Base-by-base conservation (phyloP, 106 monocot species). In the Acanthochlamys bracteata region DNA sequence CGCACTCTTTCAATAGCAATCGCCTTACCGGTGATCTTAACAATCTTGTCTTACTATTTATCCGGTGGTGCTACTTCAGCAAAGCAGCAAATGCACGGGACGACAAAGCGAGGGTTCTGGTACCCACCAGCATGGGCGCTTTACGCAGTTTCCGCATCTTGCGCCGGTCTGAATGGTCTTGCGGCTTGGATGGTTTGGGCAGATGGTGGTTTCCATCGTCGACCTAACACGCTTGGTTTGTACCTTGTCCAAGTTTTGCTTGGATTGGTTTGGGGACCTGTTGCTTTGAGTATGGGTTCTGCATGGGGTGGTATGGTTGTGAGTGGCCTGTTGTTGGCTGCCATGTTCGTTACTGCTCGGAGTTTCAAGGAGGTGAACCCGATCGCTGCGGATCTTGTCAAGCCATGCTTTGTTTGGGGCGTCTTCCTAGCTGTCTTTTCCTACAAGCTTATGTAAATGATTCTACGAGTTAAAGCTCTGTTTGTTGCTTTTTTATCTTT, bases 141-240 rank as follows among this genome's bases (percentile, higher is more conserved):
- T 59, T 67, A 77, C 25, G 7, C 66, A 47, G 82, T 66, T 24
- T 59, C 74, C 7, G 67, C 64, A 23, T 7, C 66, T 4, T 65
- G 64, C 16, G 25, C 78, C 3, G 13, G 58, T 56, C 21, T 78
- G 8, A 78, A 65, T 20, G 72, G 76, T 25, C 59, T 81, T 39
- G 27, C 81, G 3, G 68, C 76, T 0, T 81, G 76, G 81, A 63
- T 81, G 0, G 68, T 72, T 39, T 81, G 81, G 81, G 76, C 81
- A 7, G 72, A 81, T 25, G 81, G 81, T 20, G 81, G 81, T 4
- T 69, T 78, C 64, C 68, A 58, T 41, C 41, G 46, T 11, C 24
- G 42, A 33, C 49, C 52, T 12, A 68, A 39, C 10, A 41, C 58
- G 24, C 17, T 55, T 15, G 22, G 41, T 3, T 21, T 78, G 4